phyloP scores from a whole-genome alignment of 305 asterid species.

The Ajuga reptans region DNA sequence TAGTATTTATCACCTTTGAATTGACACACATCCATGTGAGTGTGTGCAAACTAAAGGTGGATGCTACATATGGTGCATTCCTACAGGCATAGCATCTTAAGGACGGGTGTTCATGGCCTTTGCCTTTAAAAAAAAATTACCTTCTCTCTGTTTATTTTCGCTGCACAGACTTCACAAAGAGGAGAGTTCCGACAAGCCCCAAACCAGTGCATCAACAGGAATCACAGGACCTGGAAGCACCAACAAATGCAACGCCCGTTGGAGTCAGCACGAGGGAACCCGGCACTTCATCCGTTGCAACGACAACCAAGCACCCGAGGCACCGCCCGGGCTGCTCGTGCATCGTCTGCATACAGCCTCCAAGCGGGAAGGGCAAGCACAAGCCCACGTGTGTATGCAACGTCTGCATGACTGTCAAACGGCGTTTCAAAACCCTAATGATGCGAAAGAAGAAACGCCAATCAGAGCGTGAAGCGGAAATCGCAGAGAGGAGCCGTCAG shows the following conservation, averaged over 20 bases:
- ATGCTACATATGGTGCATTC: no score
- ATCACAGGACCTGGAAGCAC: conserved; percentile 38
- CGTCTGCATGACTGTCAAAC: conserved; percentile 92
- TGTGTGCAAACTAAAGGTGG: no score
- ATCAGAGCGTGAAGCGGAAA: conserved; percentile 85
- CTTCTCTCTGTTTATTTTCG: background rate
- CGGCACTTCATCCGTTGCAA: conserved; percentile 53
- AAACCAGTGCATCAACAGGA: conserved; percentile 37
- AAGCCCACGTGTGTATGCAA: conserved; percentile 91
- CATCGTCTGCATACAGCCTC: conserved; percentile 98
- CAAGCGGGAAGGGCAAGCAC: conserved; percentile 96
- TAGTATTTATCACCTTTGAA: no score
- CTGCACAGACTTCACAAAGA: conserved; percentile 46
- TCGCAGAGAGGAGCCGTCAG: conserved; percentile 53
- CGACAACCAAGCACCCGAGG: conserved; percentile 89
- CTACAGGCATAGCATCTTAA: no score
- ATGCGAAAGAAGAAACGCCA: conserved; percentile 97
- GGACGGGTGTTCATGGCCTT: background rate
- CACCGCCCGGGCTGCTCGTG: conserved; percentile 97
- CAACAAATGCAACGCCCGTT: conserved; percentile 26
- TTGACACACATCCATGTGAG: no score
- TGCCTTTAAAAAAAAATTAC: background rate
- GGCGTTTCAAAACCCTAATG: conserved; percentile 91
- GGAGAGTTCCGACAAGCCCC: conserved; percentile 38
- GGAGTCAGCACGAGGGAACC: conserved; percentile 40